A percentile compares a stretch with the other conserved stretches of the same genome.
These are phyloP conservation scores for Alternaria metachromatica DNA, from an alignment of 2,329 filamentous ascomycete species.

Conservation along the genomic window DNA sequence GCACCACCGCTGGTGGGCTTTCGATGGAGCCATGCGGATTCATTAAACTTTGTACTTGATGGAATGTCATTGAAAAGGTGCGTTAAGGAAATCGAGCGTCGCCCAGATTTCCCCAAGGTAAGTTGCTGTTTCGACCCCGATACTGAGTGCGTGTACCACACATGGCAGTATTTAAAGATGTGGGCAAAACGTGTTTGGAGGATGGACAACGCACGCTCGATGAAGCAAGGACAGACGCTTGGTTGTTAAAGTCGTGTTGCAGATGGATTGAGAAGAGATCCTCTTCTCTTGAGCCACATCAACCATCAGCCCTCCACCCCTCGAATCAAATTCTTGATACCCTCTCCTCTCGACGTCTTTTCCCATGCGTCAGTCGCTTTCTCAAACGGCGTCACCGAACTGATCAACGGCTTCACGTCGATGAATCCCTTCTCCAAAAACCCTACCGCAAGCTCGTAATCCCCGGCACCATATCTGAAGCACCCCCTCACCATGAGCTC, in stretches of 20 bases:
- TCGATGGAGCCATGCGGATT: background rate
- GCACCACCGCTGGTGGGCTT: background rate
- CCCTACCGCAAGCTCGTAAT: constrained; percentile 40
- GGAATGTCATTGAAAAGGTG: background rate
- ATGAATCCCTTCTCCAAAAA: constrained; percentile 32
- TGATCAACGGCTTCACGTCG: constrained; percentile 39
- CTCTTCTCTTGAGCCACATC: background rate
- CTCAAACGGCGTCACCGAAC: constrained; percentile 37
- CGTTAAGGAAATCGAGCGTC: background rate
- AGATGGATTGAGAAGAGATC: background rate
- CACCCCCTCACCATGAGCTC: constrained; percentile 65
- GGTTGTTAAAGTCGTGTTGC: background rate
- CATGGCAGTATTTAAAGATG: background rate
- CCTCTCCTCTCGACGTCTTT: constrained; percentile 38
- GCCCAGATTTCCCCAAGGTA: background rate
- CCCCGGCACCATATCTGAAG: constrained; percentile 42
- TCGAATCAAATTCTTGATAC: constrained; percentile 45
- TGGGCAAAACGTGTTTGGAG: background rate
- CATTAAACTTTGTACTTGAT: too few relatives aligned
- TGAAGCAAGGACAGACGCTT: background rate
- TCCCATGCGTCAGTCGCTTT: constrained; percentile 41
- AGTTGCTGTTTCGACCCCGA: background rate
- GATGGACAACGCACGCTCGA: background rate
- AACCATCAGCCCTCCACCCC: constrained; percentile 29
- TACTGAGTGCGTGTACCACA: background rate